These are phyloP conservation scores for Solanum paucissectum DNA, from an alignment of 257 asterid genomes.

Conservation along the genomic window DNA sequence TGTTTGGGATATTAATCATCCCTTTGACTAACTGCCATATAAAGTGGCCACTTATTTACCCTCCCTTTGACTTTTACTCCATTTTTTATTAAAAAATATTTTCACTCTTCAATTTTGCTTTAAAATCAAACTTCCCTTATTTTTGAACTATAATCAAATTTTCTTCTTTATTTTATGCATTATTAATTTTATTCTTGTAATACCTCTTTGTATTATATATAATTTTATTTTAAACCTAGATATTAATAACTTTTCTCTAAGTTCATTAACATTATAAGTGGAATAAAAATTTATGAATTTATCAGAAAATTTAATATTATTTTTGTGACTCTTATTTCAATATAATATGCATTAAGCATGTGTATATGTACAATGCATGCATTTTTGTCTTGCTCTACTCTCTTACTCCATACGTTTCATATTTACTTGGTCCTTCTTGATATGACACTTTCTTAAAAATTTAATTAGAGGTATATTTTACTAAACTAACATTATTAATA, in stretches of 20 bases:
- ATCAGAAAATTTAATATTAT: background rate
- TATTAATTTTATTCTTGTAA: background rate
- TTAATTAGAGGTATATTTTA: no score
- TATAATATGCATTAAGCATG: background rate
- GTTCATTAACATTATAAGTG: no score
- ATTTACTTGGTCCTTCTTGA: background rate
- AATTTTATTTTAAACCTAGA: no score
- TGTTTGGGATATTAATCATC: background rate
- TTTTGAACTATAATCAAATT: background rate
- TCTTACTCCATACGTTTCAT: background rate
- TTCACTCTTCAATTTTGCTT: background rate
- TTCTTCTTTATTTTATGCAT: background rate
- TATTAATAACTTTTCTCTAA: no score
- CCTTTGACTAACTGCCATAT: background rate
- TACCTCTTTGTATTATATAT: background rate
- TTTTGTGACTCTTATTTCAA: background rate
- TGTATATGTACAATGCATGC: background rate
- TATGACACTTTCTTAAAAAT: background rate
- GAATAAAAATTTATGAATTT: no score
- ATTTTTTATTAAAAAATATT: no score
- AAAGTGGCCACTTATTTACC: background rate
- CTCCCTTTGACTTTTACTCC: background rate
- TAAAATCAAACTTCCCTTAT: background rate
- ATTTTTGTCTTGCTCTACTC: background rate
- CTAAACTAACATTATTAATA: no score